Evolutionary conservation across 106 monocot genomes (phyloP).

Genomic region (Apostasia ramifera): DNA sequence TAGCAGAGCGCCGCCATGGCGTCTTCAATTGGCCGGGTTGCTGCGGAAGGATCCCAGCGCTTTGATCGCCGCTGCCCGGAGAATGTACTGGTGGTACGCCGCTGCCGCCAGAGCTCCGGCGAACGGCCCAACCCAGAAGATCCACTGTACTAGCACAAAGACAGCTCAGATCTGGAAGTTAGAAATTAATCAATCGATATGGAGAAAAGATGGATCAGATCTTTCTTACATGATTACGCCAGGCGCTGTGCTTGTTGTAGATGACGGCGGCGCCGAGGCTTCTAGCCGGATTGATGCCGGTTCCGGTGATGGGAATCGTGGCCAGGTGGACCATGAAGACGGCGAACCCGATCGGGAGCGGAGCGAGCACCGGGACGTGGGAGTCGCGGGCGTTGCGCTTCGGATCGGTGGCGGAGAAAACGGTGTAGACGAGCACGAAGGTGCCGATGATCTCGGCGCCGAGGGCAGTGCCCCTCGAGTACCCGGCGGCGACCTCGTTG

Average conservation of each 20-base stretch:
- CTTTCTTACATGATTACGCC: conserved; percentile 7
- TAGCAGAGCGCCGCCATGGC: no score
- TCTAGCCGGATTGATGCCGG: conserved; percentile 11
- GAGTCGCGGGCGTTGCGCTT: conserved; percentile 29
- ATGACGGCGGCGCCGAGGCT: conserved; percentile 13
- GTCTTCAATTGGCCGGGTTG: neutral
- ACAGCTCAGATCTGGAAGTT: neutral
- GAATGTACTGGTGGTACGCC: conserved; percentile 10
- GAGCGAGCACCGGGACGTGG: conserved; percentile 23
- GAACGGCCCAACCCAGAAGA: conserved; percentile 14
- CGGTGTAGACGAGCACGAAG: conserved; percentile 26
- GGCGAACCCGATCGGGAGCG: conserved; percentile 11
- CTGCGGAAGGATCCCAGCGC: conserved; percentile 11
- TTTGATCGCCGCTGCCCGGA: conserved; percentile 8
- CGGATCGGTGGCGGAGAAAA: conserved; percentile 29
- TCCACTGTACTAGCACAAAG: conserved; percentile 1
- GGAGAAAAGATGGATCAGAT: neutral
- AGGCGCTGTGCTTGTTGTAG: conserved; percentile 5
- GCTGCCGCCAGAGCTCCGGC: conserved; percentile 7
- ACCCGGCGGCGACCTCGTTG: conserved; percentile 16
- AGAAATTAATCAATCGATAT: neutral
- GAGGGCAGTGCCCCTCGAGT: conserved; percentile 17
- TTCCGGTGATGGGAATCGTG: conserved; percentile 14
- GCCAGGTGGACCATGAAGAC: conserved; percentile 17
- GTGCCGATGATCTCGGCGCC: conserved; percentile 35